phyloP scores from a whole-genome alignment of 495 filamentous ascomycete species.

The Xylaria intraflava region DNA sequence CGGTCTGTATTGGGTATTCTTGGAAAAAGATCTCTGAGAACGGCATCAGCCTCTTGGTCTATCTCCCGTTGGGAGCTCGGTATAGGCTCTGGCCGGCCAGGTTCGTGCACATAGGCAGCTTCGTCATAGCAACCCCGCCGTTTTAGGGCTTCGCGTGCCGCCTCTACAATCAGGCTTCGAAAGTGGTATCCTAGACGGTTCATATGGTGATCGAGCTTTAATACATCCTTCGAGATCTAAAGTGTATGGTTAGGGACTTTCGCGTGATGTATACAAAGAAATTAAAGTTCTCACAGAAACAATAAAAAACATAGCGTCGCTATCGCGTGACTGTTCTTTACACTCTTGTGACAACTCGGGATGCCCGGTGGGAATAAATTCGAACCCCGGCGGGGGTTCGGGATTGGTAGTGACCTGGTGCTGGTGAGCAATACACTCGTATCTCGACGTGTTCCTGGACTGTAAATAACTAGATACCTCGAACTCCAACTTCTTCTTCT shows the following conservation, averaged over 20 bases:
- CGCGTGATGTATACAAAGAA: not conserved
- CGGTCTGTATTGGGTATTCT: constrained; percentile 75
- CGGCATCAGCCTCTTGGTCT: constrained; percentile 63
- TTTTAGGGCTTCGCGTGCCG: constrained; percentile 33
- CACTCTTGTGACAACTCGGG: constrained; percentile 66
- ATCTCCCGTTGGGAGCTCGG: constrained; percentile 56
- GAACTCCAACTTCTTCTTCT: constrained; percentile 50
- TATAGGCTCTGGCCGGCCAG: constrained; percentile 42
- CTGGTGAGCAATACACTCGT: constrained; percentile 19
- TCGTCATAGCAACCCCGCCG: constrained; percentile 14
- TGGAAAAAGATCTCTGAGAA: constrained; percentile 77
- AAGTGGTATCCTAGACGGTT: constrained; percentile 79
- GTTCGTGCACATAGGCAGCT: constrained; percentile 9
- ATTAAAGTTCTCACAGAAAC: constrained; percentile 57
- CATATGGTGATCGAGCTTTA: constrained; percentile 45
- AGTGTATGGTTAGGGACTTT: constrained; percentile 3
- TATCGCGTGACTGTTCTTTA: constrained; percentile 70
- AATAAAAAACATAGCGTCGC: constrained; percentile 62
- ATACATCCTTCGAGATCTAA: constrained; percentile 17
- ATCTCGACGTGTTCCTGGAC: not conserved
- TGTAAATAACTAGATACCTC: constrained; percentile 33
- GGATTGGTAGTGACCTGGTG: constrained; percentile 37
- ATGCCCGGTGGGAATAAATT: constrained; percentile 76
- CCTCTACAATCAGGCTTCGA: constrained; percentile 43
- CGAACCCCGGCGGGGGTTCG: constrained; percentile 66